Evolutionary conservation across 75 land plant genomes (phyloP), one percentile per base, ranked within the genome.

Genomic region (Selaginella tamariscina): DNA sequence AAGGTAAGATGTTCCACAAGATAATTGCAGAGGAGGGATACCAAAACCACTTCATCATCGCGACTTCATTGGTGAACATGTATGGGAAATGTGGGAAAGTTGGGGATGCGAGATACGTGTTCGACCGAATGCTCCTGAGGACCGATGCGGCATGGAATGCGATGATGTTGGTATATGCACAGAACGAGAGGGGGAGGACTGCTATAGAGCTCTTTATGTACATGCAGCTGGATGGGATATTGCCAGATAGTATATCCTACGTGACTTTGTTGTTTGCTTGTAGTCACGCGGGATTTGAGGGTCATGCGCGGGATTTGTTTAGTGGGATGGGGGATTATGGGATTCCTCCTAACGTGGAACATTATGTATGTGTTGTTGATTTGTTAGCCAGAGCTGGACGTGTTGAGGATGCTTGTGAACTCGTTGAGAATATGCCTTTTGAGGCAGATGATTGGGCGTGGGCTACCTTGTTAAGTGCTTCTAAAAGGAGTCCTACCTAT

Each of bases 321-420:
- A 54, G 70, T 30, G 68, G n/a, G 13, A 79, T 79, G 85, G 55
- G 57, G 0, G 26, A 71, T 0, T 65, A 74, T 57, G 56, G 32
- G 0, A 33, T 77, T 13, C 39, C 20, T 49, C 82, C 82, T 27
- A 73, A 77, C 63, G 60, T 74, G 29, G 78, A 74, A 29, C 85
- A 83, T 30, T 83, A 76, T 32, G 64, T 75, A 27, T 83, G 85
- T 33, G 66, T 83, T 31, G 85, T 83, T 29, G 85, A 80, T 71
- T 32, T 59, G 15, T 67, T 80, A 29, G 79, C 79, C 20, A 72
- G 85, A 31, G 80, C 78, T 18, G 85, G 85, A 1, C 67, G 64
- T 30, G 75, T 83, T 24, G 54, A 83, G 21, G 66, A 69, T 49
- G 82, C 85, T 29, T 70, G 59, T 22, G 32, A 78, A 23, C 24